Conservation (phyloP, 805 yeast genomes). For the Pachysolen tannophilus region DNA sequence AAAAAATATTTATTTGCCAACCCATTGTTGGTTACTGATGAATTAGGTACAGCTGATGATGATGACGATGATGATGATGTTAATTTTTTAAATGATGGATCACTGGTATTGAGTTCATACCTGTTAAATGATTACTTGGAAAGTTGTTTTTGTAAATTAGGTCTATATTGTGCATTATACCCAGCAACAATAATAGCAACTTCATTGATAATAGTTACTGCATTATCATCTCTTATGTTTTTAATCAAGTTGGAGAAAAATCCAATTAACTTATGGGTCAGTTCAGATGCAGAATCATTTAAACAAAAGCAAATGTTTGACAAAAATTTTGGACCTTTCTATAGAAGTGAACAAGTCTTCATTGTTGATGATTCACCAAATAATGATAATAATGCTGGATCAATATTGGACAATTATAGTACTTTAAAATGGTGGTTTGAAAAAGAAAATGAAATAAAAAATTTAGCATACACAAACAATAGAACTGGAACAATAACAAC, state of each 20-base stretch:
- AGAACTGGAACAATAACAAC: constrained; percentile 14
- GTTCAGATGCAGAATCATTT: constrained; percentile 63
- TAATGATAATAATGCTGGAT: no score
- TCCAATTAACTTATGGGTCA: constrained; percentile 88
- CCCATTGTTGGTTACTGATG: constrained; percentile 2
- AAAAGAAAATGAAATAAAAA: constrained; percentile 52
- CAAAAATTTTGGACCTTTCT: constrained; percentile 83
- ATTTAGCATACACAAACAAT: constrained; percentile 17
- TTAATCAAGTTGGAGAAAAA: constrained; percentile 58
- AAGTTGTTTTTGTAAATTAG: constrained; percentile 38
- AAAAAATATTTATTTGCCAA: constrained; percentile 1
- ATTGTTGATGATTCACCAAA: constrained; percentile 58
- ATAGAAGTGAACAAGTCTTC: constrained; percentile 78
- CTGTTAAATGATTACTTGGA: constrained; percentile 41
- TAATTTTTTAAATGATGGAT: constrained; percentile 16
- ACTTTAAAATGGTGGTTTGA: constrained; percentile 83
- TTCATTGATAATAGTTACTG: constrained; percentile 30
- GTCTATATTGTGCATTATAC: constrained; percentile 49
- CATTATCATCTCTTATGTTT: constrained; percentile 44
- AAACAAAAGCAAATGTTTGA: constrained; percentile 66
- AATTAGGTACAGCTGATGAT: constrained; percentile 10
- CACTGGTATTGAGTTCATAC: constrained; percentile 23
- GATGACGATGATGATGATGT: constrained; percentile 24
- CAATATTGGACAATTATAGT: constrained; percentile 58
- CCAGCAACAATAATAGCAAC: constrained; percentile 48